Evolutionary conservation across 2,329 filamentous ascomycete genomes (phyloP), one percentile per base, ranked within the genome.

Genomic region (Orbilia javanica): DNA sequence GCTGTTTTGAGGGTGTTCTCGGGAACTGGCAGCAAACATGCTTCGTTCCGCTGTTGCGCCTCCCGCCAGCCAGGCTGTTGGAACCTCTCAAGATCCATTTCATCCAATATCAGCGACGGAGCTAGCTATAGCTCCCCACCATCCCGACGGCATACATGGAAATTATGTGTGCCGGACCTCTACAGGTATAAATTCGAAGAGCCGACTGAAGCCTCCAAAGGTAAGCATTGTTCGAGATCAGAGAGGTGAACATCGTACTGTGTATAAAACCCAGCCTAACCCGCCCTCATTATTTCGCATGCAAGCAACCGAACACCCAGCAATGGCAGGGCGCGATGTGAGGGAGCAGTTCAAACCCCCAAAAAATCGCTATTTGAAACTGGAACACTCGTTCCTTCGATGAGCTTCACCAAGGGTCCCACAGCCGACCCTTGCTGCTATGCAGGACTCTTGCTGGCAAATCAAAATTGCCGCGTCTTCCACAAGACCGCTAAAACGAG

Each of bases 401-500:
- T 25, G 29, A 36, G 52, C 52, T 34, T 31, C 39, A 42, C 53
- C 20, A 6, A 68, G 57, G 67, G 55, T 53, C 34, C 46, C 60
- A 48, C 68, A 52, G 57, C 53, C 50, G 46, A 65, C 42, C 69
- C 34, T 60, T 42, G 34, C 55, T 42, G 34, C 11, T 53, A 11
- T 34, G 3, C 53, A 34, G 20, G n/a, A n/a, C 44, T 50, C 29
- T 50, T 25, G 39, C 53, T 60, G 62, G 66, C 73, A 42, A 77
- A 77, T 70, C 73, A 70, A 71, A 77, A 70, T 77, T 77, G 62
- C 73, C 66, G 65, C 72, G 72, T 60, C 52, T 66, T 77, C 22
- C 73, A 50, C 15, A 5, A 64, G 31, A 25, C 66, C 60, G 57
- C 73, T 50, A 66, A 67, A 70, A 20, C 31, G 34, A 15, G 13